Conservation (phyloP, 768 basidiomycete genomes). For the Lentinus tigrinus region DNA sequence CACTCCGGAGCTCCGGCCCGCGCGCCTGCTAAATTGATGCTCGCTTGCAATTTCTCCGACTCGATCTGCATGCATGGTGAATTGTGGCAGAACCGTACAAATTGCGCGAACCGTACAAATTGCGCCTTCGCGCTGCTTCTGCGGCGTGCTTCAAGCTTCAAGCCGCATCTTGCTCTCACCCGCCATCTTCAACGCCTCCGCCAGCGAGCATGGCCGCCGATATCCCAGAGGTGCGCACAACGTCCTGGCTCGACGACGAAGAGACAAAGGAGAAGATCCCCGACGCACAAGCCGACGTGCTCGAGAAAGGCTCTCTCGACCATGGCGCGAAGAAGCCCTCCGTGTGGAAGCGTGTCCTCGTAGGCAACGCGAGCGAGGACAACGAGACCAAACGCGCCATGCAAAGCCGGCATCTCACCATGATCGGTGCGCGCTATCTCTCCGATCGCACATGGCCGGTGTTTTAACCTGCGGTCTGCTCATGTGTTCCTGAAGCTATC, state of each 20-base stretch:
- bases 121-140: too few relatives aligned
- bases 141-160: not conserved
- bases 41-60: too few relatives aligned
- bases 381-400: constrained; percentile 39
- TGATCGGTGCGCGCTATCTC: constrained; percentile 34
- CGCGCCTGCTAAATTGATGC: too few relatives aligned
- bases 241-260: constrained; percentile 9
- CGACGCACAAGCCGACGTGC: constrained; percentile 1
- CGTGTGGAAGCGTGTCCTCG: constrained; percentile 25
- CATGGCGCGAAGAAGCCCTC: not conserved
- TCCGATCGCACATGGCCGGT: not conserved
- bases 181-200: not conserved
- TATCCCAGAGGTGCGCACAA: not conserved
- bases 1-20: too few relatives aligned
- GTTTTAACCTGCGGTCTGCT: not conserved
- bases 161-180: not conserved
- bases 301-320: constrained; percentile 11
- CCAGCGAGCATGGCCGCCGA: not conserved
- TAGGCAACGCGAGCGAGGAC: constrained; percentile 15
- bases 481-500: constrained; percentile 36
- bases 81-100: too few relatives aligned
- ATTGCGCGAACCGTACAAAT: too few relatives aligned
- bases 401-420: constrained; percentile 41
- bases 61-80: too few relatives aligned
- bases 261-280: constrained; percentile 4